phyloP scores from a whole-genome alignment of 495 filamentous ascomycete genomes.

The Podospora didyma region DNA sequence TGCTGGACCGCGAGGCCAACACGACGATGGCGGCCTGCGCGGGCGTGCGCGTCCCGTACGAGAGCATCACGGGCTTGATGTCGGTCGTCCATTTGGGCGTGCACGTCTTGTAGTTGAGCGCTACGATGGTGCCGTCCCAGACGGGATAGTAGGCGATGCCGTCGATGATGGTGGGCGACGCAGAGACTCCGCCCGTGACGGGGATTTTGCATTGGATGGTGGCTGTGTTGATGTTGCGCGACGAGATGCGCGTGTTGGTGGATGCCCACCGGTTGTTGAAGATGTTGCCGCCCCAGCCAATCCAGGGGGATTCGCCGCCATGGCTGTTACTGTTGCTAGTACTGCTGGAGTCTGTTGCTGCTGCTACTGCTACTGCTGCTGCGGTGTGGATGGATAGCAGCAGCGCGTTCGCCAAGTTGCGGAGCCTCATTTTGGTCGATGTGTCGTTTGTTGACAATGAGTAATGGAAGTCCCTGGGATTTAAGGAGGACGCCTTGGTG shows the following conservation, averaged over 20 bases:
- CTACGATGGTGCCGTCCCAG: conserved; percentile 32
- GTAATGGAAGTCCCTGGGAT: too few relatives aligned
- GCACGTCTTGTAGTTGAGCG: conserved; percentile 29
- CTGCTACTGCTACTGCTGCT: too few relatives aligned
- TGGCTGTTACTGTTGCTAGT: too few relatives aligned
- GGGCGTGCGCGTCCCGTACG: conserved; percentile 10
- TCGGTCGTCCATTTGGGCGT: conserved; percentile 29
- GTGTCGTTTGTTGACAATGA: too few relatives aligned
- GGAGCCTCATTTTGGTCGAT: too few relatives aligned
- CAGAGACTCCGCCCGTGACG: conserved; percentile 22
- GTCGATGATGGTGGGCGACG: conserved; percentile 22
- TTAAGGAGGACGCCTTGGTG: too few relatives aligned
- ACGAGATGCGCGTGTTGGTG: conserved; percentile 15
- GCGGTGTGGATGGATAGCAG: too few relatives aligned
- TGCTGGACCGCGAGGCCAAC: conserved; percentile 17
- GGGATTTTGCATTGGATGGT: conserved; percentile 16
- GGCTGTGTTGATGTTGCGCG: conserved; percentile 16
- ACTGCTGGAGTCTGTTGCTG: too few relatives aligned
- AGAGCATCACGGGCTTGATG: conserved; percentile 21
- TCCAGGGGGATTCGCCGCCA: background rate
- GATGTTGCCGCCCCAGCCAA: conserved; percentile 7
- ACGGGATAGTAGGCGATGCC: conserved; percentile 33
- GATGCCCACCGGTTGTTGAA: conserved; percentile 29
- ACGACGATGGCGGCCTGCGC: conserved; percentile 1
- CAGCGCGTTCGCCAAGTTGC: too few relatives aligned